phyloP scores from a whole-genome alignment of 371 early-diverging fungal genomes.

The Funneliformis caledonium region DNA sequence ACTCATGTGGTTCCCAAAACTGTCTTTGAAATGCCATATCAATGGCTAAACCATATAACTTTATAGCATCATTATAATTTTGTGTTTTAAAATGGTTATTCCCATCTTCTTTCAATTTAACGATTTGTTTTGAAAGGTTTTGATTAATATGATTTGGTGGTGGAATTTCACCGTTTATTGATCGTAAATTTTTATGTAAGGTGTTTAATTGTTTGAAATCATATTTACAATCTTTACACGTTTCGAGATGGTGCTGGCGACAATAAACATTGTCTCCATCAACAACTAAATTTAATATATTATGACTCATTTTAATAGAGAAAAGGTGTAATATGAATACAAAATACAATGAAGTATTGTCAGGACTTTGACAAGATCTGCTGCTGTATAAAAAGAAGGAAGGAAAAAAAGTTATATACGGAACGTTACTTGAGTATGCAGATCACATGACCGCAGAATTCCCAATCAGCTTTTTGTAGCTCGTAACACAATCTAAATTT shows the following conservation, averaged over 20 bases:
- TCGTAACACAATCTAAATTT: neutral
- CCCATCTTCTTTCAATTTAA: slow-evolving; percentile 73
- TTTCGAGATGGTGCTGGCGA: slow-evolving; percentile 53
- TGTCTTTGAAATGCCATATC: slow-evolving; percentile 73
- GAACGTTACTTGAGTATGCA: too few species aligned
- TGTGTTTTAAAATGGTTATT: slow-evolving; percentile 71
- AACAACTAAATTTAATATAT: neutral
- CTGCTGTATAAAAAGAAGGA: too few species aligned
- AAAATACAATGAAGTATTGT: neutral
- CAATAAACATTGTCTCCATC: slow-evolving; percentile 43
- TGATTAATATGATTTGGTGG: slow-evolving; percentile 72
- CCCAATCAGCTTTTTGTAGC: neutral
- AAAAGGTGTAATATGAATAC: neutral
- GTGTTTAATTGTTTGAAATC: slow-evolving; percentile 60
- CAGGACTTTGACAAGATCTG: neutral
- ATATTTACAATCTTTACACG: slow-evolving; percentile 54
- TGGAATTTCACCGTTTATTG: slow-evolving; percentile 65
- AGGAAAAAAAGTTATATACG: too few species aligned
- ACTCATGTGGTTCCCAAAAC: slow-evolving; percentile 75
- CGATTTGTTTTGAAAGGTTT: slow-evolving; percentile 66
- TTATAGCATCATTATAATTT: slow-evolving; percentile 71
- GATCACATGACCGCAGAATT: too few species aligned
- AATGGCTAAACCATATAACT: slow-evolving; percentile 75
- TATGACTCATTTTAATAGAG: neutral
- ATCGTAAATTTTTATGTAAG: slow-evolving; percentile 57